Percentiles rank a stretch among this genome's conserved stretches.
phyloP scores from a whole-genome alignment of 306 rosid species.

The Cucumis hystrix region DNA sequence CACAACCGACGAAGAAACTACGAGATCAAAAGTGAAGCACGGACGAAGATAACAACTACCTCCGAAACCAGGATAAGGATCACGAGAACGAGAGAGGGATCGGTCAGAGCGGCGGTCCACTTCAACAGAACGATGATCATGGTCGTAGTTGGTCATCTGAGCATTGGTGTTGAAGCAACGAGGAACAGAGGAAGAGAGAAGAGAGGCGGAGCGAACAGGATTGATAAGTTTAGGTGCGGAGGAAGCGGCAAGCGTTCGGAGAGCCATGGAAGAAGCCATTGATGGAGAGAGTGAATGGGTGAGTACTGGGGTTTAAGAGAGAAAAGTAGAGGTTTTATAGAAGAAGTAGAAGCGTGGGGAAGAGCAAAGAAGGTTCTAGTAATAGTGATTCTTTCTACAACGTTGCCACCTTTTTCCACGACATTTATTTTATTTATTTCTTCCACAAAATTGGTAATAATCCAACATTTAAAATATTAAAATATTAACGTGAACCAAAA shows the following conservation, averaged over 20 bases:
- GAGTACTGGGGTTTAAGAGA: neutral
- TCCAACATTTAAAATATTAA: too few relatives aligned
- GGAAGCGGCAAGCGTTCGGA: slow-evolving; percentile 15
- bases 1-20: neutral
- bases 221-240: slow-evolving; percentile 12
- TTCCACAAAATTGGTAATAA: too few relatives aligned
- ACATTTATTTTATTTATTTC: neutral
- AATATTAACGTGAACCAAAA: too few relatives aligned
- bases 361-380: slow-evolving; percentile 13
- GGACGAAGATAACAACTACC: slow-evolving; percentile 10
- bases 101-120: slow-evolving; percentile 11
- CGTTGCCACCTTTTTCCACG: neutral
- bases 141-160: slow-evolving; percentile 15
- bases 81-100: slow-evolving; percentile 19
- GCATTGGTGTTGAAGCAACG: slow-evolving; percentile 33
- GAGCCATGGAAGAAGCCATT: slow-evolving; percentile 23
- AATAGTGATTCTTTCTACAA: slow-evolving; percentile 3
- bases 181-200: slow-evolving; percentile 17
- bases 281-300: neutral
- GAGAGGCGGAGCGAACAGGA: slow-evolving; percentile 15
- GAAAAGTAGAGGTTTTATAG: neutral
- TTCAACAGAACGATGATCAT: slow-evolving; percentile 6
- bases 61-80: slow-evolving; percentile 8
- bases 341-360: neutral
- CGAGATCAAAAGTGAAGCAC: too few relatives aligned